Evolutionary conservation across 2,329 filamentous ascomycete genomes (phyloP), one percentile per base, ranked within the genome.

Genomic region (Exophiala xenobiotica): DNA sequence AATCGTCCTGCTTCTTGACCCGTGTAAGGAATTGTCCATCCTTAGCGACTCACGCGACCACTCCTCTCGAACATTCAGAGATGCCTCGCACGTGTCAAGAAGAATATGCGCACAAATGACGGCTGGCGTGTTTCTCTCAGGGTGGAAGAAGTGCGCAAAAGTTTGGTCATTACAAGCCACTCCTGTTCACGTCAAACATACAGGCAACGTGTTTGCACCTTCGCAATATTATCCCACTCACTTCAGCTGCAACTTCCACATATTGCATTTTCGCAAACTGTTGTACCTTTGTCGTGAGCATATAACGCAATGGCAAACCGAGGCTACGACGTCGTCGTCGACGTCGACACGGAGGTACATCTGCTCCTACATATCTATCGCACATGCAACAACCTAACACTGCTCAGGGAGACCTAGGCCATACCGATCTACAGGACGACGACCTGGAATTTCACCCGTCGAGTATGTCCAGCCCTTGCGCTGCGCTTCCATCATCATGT

Each of bases 391-490:
- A 35, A 35, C 14, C 26, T 24, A 27, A 33, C 27, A 19, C 6
- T 7, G 37, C 19, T 6, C 40, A 97, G 91, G 92, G 92, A 66
- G 93, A 99, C 74, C 85, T 99, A 68, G 93, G 93, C 65, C 91
- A 96, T 74, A 99, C 93, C 51, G 93, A 99, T 71, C 86, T 99
- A 19, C 90, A 96, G 78, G 92, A 96, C 71, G 93, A 62, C 49
- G 59, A 97, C 74, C 90, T 99, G 69, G 93, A 97, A 80, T 99
- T 99, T 77, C 93, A 99, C 79, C 88, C 85, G 67, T 96, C 91
- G 60, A 85, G 82, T 85, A 74, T 62, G 74, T 63, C 33, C 37
- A 35, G 46, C 27, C 18, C 29, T n/a, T 19, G 7, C 9, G 4
- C 9, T 35, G 31, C 20, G 18, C 41, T 31, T 11, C 16, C 6